Evolutionary conservation across 2,329 filamentous ascomycete species (phyloP), one percentile per base, ranked within the genome.

Genomic region (Diplodia sapinea): DNA sequence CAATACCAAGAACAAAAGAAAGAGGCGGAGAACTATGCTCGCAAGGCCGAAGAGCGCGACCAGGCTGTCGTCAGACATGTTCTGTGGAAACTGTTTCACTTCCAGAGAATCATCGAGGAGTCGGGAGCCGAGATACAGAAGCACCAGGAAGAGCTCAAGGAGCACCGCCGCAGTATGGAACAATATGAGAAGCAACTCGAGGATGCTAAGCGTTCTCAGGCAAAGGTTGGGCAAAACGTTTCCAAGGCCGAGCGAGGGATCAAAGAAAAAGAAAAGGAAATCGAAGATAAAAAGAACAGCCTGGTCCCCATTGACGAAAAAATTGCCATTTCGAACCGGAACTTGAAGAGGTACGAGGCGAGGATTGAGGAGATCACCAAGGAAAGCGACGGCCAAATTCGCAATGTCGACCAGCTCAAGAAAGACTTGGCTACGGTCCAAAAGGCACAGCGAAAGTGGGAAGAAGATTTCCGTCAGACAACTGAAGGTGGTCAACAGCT

Each of bases 1-100:
- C 93, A 97, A 74, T 99, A 97, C 75, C 91, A 96, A 75, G 93
- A 98, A 77, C 94, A 98, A 79, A 98, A 98, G 82, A 89, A 89
- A 72, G 95, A 98, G 76, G 94, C 94, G 5, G 95, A 99, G 72
- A 94, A 90, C 73, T 99, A 94, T 76, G 91, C 96, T 75, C 89
- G 88, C 71, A 98, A 97, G 79, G 91, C 91, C 1, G 91, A 95
- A 65, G 93, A 98, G 78, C 89, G 92, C 61, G 94, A 99, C 76
- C 87, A 92, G 65, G 95, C 94, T 8, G 91, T 97, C 67, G 92
- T 98, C 66, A 94, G 91, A 0, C 94, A 98, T 72, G 94, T 96
- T 40, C 83, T 99, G 15, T 99, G 94, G 94, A 98, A 97, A 80
- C 85, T 99, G 1, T 98, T 93, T 78, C 93, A 97, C 75, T 96